Evolutionary conservation across 306 rosid genomes (phyloP), one percentile per base, ranked within the genome.

Genomic region (Argentina anserina): DNA sequence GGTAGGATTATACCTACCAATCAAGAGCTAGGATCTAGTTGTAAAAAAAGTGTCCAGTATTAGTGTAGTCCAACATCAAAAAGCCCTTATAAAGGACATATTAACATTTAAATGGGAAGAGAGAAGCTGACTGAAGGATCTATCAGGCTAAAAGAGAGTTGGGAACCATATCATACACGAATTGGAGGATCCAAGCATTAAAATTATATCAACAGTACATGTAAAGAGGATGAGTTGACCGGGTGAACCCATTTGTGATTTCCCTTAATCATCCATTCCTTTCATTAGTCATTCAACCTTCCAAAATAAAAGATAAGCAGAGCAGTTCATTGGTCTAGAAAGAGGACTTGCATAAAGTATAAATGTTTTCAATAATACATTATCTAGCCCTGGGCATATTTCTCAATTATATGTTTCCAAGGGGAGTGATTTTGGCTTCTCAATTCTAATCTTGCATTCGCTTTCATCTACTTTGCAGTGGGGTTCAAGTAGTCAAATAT

Each of bases 31-130:
- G 72, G 59, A 29, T 45, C 42, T 67, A 45, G 58, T 46, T 9
- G 25, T 7, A 67, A 29, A 25, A n/a, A 13, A 67, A 8, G 39
- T 9, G 33, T 39, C 15, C 71, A 45, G 47, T 25, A 20, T 11
- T 7, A 47, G 23, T 11, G 29, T 52, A 36, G 18, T 34, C 29
- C 2, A 33, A 60, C 31, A 28, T 33, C 73, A 31, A 68, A 46
- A 46, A 68, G 59, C 39, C 68, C 68, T 29, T 28, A 20, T 36
- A 46, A 49, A 46, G 40, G 72, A 67, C 56, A 18, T 67, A 17
- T 67, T 17, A 39, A 20, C 72, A 67, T 46, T 28, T 49, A 20
- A 0, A 45, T 29, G 72, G 58, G 9, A 46, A 31, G 28, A 43
- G 6, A 43, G 71, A 67, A 10, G 14, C 42, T 45, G 49, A 18